Percentiles rank a stretch among this genome's conserved stretches.
Evolutionary conservation across 2,329 filamentous ascomycete genomes (phyloP).

Genomic region (Exophiala alcalophila): DNA sequence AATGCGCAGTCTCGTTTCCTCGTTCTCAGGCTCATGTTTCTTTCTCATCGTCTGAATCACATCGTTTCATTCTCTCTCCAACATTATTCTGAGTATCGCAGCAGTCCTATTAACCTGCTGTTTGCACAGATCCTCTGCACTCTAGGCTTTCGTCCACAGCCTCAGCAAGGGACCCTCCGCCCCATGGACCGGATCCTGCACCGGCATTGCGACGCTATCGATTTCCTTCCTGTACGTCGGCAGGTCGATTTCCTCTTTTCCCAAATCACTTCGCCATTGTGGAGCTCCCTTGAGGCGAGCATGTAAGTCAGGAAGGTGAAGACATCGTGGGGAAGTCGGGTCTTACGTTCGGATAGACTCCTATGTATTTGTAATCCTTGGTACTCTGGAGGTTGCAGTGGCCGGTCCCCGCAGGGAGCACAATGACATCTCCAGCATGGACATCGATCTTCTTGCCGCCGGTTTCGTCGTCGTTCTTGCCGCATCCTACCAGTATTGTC

Average conservation of each 20-base stretch:
- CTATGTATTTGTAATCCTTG: conserved; percentile 37
- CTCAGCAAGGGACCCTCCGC: conserved; percentile 24
- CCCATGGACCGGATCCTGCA: conserved; percentile 30
- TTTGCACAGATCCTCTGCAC: too few relatives aligned
- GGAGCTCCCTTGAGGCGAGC: conserved; percentile 24
- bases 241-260: conserved; percentile 26
- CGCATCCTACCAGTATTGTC: conserved; percentile 32
- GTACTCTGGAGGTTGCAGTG: conserved; percentile 35
- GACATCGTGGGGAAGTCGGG: neutral
- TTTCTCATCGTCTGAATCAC: too few relatives aligned
- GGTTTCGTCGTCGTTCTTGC: conserved; percentile 28
- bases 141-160: conserved; percentile 27
- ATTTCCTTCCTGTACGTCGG: conserved; percentile 20
- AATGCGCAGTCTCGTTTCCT: too few relatives aligned
- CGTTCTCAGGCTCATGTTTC: too few relatives aligned
- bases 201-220: conserved; percentile 23
- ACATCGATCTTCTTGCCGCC: conserved; percentile 29
- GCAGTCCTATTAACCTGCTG: too few relatives aligned
- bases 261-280: conserved; percentile 29
- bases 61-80: too few relatives aligned
- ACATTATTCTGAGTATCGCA: too few relatives aligned
- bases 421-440: conserved; percentile 36
- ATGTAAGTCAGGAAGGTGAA: neutral
- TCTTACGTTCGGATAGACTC: conserved; percentile 37
- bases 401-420: conserved; percentile 37